Evolutionary conservation across 169 alveolate genomes (phyloP), one percentile per base, ranked within the genome.

Genomic region (Plasmodium malariae): DNA sequence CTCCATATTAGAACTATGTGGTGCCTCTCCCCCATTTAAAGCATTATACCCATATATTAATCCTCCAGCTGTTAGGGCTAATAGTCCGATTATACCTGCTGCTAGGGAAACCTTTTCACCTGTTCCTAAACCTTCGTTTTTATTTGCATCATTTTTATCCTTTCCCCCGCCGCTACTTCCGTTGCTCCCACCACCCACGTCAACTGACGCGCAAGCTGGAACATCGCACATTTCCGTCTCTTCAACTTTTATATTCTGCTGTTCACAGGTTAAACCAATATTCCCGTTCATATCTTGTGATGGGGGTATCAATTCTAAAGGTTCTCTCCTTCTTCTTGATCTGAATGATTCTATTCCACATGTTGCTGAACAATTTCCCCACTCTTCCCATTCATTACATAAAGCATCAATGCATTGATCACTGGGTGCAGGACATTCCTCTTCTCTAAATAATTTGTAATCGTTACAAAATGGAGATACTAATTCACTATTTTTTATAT

Each of bases 361-460:
- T 5, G 89, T 78, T 28, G 67, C 51, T 34, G 89, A 78, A 21
- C 89, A 78, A n/a, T 65, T 68, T 78, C 74, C 89, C 89, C 89
- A 78, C 19, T 78, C 89, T 43, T 78, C 89, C 89, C 89, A 78
- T 51, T 78, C 89, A 68, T 78, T 78, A 48, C 89, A 78, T 55
- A 78, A 36, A 17, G 89, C 89, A 51, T 78, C 62, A 37, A 43
- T 65, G 40, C 89, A 78, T 34, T 76, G 67, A n/a, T 69, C 28
- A 43, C 54, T 69, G 21, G 37, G 12, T 55, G n/a, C 55, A 17
- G 89, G 78, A 40, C 89, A 78, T 24, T 78, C 89, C 63, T 78
- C 89, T 63, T 78, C 89, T 63, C 78, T 78, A 49, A 78, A 78
- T 9, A 78, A 30, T 5, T 43, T 43, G 37, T 62, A 78, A 57